phyloP scores from a whole-genome alignment of 1,139 yeast genomes.

The Ogataea hybrid region DNA sequence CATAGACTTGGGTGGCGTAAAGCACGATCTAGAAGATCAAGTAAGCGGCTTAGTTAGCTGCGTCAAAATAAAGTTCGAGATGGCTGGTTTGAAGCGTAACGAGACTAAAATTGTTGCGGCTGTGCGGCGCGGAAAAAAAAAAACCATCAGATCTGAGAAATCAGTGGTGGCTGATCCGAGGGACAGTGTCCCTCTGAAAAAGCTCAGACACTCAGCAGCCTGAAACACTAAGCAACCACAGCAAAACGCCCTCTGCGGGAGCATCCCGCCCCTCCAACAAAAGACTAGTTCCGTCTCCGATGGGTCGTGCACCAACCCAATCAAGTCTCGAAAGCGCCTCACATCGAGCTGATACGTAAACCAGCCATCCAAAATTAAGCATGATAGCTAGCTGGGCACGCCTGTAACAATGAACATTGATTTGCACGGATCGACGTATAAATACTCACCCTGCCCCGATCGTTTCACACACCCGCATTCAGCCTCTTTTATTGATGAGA shows the following conservation, averaged over 20 bases:
- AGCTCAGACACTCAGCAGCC: too few species aligned
- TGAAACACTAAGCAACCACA: too few species aligned
- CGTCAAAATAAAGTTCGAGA: not conserved
- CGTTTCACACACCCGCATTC: not conserved
- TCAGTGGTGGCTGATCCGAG: too few species aligned
- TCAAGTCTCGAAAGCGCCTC: constrained; percentile 4
- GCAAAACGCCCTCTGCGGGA: too few species aligned
- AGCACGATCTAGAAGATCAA: too few species aligned
- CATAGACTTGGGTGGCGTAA: not conserved
- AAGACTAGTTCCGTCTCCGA: too few species aligned
- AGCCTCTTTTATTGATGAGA: constrained; percentile 10
- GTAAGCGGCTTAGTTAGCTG: not conserved
- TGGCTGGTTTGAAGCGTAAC: constrained; percentile 6
- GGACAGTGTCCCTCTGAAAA: too few species aligned
- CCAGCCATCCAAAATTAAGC: constrained; percentile 15
- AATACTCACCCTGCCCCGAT: not conserved
- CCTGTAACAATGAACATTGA: constrained; percentile 1
- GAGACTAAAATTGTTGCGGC: constrained; percentile 1
- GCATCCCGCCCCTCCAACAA: too few species aligned
- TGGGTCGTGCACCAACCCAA: constrained; percentile 11
- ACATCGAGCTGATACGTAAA: constrained; percentile 11
- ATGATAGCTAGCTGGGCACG: not conserved
- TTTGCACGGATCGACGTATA: constrained; percentile 6
- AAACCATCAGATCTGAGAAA: not conserved
- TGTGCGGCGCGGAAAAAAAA: constrained; percentile 3